Evolutionary conservation across 306 rosid genomes (phyloP).

Genomic region (Trichosanthes truncata): DNA sequence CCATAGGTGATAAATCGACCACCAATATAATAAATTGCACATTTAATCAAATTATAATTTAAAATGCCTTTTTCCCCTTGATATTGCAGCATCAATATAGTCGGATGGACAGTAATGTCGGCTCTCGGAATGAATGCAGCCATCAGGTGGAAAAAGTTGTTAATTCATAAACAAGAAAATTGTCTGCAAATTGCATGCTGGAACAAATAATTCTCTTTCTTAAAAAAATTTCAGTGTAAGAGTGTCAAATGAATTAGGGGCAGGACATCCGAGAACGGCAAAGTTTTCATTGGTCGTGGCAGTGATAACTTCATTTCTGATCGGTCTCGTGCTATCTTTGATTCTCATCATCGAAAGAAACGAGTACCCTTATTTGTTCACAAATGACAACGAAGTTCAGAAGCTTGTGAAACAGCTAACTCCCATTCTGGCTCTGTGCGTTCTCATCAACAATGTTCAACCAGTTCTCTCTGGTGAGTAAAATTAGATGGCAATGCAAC

Average conservation of each 20-base stretch:
- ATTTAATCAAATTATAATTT: neutral
- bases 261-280: conserved; percentile 69
- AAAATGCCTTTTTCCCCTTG: neutral
- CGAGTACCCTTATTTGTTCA: conserved; percentile 42
- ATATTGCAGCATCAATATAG: conserved; percentile 53
- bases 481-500: neutral
- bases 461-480: conserved; percentile 67
- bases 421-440: conserved; percentile 52
- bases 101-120: conserved; percentile 71
- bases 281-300: conserved; percentile 61
- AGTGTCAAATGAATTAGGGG: conserved; percentile 83
- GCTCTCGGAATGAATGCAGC: conserved; percentile 59
- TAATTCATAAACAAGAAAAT: neutral
- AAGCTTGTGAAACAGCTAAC: conserved; percentile 41
- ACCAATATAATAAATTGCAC: neutral
- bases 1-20: too few species aligned
- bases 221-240: conserved; percentile 46
- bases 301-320: conserved; percentile 22
- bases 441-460: conserved; percentile 63
- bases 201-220: neutral
- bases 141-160: conserved; percentile 26
- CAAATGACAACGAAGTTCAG: conserved; percentile 34
- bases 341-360: conserved; percentile 26
- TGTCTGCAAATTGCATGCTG: neutral
- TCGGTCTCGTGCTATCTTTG: conserved; percentile 31